These are phyloP conservation scores for Liquidambar formosana DNA, from an alignment of 164 flowering plant species.

Conservation along the genomic window DNA sequence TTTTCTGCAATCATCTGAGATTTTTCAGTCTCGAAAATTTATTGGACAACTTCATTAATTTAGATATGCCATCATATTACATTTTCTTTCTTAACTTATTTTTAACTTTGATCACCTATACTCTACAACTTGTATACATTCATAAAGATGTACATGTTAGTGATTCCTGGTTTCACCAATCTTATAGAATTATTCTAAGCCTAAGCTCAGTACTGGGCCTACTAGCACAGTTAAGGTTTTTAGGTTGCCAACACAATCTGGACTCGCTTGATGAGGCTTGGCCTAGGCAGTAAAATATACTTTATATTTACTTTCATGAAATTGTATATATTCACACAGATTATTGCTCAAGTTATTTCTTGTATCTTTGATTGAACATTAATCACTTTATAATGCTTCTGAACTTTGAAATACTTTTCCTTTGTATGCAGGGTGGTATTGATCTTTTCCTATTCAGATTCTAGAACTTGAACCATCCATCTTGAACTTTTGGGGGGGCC, in stretches of 20 bases:
- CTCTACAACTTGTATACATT: too few relatives aligned
- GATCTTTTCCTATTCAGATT: not conserved
- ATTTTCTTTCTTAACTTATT: too few relatives aligned
- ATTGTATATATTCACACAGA: not conserved
- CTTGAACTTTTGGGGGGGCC: not conserved
- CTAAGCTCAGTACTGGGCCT: too few relatives aligned
- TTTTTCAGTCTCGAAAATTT: too few relatives aligned
- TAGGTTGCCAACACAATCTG: not conserved
- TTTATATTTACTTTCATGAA: not conserved
- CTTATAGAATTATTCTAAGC: not conserved
- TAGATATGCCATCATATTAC: too few relatives aligned
- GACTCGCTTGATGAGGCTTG: not conserved
- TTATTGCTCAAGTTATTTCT: not conserved
- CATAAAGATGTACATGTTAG: too few relatives aligned
- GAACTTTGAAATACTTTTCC: not conserved
- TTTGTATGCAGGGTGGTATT: conserved; percentile 7
- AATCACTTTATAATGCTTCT: not conserved
- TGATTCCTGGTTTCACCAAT: not conserved
- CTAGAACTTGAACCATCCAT: conserved; percentile 5
- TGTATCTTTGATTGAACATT: not conserved
- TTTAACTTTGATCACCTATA: too few relatives aligned
- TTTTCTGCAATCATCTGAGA: too few relatives aligned
- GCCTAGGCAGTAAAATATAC: not conserved
- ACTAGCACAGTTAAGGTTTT: not conserved
- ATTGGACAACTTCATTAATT: too few relatives aligned